Evolutionary conservation across 2,329 filamentous ascomycete genomes (phyloP), one percentile per base, ranked within the genome.

Genomic region (Annulohypoxylon truncatum): DNA sequence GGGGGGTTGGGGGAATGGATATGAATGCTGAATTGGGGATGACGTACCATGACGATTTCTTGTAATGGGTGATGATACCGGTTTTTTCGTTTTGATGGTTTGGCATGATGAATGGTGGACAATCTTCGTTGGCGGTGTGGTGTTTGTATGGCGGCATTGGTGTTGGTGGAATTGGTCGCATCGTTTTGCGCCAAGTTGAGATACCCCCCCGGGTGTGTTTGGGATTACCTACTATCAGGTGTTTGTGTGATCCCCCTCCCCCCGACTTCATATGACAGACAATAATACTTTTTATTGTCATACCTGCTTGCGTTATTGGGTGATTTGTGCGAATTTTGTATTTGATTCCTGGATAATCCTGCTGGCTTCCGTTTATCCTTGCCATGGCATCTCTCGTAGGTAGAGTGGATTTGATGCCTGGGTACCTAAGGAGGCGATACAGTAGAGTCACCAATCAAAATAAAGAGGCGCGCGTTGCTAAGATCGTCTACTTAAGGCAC

Each of bases 51-150:
- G 26, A 28, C 7, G 26, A 7, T 4, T 28, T 4, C 4, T 28
- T 28, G 7, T 28, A 7, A 7, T 28, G 26, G 26, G 26, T 28
- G 26, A 7, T 28, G 26, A 7, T 28, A 7, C 3, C 7, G 26
- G 26, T 28, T 28, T n/a, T n/a, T n/a, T n/a, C n/a, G 26, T 28
- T 4, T 28, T 28, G 3, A 7, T 28, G 26, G 26, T 28, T 28
- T 28, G 26, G 3, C 26, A 28, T 28, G 3, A 28, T 28, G 26
- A 28, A 28, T 28, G 26, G 26, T 28, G 26, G 7, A 7, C 38
- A 74, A 76, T 24, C 73, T 73, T 42, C 70, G 70, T 20, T 57
- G 75, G 42, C 50, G 52, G n/a, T 31, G 29, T 7, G n/a, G n/a
- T n/a, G n/a, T n/a, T n/a, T n/a, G n/a, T n/a, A n/a, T 29, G 26